Conservation (phyloP, 495 filamentous ascomycete species). For the Daldinia concentrica region DNA sequence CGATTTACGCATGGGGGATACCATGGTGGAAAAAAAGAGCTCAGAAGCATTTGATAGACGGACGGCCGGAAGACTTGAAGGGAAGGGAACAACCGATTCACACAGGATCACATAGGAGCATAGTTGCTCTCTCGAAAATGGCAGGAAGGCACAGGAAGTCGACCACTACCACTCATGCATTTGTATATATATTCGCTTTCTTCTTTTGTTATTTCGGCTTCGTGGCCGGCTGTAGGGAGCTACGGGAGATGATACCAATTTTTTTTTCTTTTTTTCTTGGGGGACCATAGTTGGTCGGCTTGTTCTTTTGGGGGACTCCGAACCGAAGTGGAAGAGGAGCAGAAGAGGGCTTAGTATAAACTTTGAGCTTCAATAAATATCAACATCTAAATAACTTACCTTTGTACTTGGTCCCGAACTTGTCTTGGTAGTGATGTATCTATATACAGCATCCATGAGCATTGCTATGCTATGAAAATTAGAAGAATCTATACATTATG, state of each 20-base stretch:
- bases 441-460: background rate
- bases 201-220: conserved; percentile 26
- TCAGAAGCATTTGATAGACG: conserved; percentile 43
- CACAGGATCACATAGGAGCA: background rate
- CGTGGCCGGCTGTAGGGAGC: conserved; percentile 30
- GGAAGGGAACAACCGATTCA: conserved; percentile 1
- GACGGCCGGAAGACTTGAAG: conserved; percentile 15
- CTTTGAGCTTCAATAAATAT: conserved; percentile 34
- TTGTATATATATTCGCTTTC: conserved; percentile 44
- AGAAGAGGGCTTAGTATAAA: conserved; percentile 31
- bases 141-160: conserved; percentile 13
- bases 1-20: conserved; percentile 41
- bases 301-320: background rate
- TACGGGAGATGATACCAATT: conserved; percentile 44
- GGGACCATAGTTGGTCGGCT: background rate
- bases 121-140: conserved; percentile 9
- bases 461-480: background rate
- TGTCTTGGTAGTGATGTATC: background rate
- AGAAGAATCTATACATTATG: too few species aligned
- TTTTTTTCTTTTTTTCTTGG: conserved; percentile 14
- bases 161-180: conserved; percentile 32
- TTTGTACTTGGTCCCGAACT: background rate
- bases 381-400: conserved; percentile 19
- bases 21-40: conserved; percentile 23
- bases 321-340: conserved; percentile 7